phyloP scores from a whole-genome alignment of 1,284 basidiomycete genomes.

The Fomitopsis pinicola region DNA sequence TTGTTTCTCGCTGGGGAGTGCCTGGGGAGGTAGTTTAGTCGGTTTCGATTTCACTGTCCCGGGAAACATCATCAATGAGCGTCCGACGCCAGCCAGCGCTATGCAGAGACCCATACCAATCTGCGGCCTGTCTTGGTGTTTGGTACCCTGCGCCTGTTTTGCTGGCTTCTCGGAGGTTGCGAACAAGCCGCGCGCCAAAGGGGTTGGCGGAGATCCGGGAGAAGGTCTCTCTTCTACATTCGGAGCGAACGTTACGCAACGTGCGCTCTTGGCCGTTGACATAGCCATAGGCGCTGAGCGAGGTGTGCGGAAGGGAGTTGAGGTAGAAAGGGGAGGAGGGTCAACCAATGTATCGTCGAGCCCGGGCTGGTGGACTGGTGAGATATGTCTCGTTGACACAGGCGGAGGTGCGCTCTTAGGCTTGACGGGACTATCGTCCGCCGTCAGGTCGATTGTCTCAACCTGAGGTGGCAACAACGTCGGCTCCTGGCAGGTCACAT shows the following conservation, averaged over 20 bases:
- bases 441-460: constrained; percentile 17
- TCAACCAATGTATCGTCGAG: neutral
- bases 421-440: constrained; percentile 11
- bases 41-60: neutral
- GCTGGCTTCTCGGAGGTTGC: neutral
- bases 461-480: neutral
- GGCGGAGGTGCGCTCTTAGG: neutral
- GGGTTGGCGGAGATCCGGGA: neutral
- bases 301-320: constrained; percentile 1
- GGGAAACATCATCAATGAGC: neutral
- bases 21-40: neutral
- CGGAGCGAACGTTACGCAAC: constrained; percentile 8
- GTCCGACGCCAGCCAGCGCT: neutral
- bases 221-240: neutral
- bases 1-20: neutral
- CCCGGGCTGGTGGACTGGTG: neutral
- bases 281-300: no score
- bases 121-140: neutral
- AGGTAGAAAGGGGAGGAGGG: neutral
- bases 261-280: neutral
- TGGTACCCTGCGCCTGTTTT: neutral
- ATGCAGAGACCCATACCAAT: neutral
- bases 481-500: neutral
- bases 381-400: no score
- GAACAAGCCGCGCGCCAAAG: neutral